Evolutionary conservation across 1,284 basidiomycete species (phyloP), one percentile per base, ranked within the genome.

Genomic region (Ceratobasidium sp.): DNA sequence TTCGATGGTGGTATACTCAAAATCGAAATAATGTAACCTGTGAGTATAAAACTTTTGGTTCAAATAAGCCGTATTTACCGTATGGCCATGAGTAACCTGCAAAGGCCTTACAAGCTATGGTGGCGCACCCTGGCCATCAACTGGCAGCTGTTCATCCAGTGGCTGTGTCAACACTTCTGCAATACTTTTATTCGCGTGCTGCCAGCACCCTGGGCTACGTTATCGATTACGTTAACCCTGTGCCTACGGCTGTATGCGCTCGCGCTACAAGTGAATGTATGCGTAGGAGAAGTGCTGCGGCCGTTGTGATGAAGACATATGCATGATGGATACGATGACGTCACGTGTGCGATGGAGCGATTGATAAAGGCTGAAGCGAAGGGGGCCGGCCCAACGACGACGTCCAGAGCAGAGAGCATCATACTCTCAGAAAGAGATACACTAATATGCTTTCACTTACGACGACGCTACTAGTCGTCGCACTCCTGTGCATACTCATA

Each of bases 401-500:
- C 65, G 25, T 43, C 53, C 20, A 50, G 45, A 17, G n/a, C 7
- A 22, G 17, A n/a, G n/a, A n/a, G 15, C 43, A 54, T 34, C 12
- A 32, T 31, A 34, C 29, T 6, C 17, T 22, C 52, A 35, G 20
- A n/a, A 13, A 53, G 49, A 67, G 20, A 31, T 17, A 34, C 29
- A 67, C 17, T 32, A 69, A 15, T 25, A 60, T 55, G 52, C 29
- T 49, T 38, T 71, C 62, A 22, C 40, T 68, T 34, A 42, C 47
- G 31, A 68, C 70, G 43, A 38, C 60, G 25, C 42, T 69, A 43
- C 38, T 73, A 17, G 62, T 68, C 35, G 49, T 69, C 31, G 52
- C 56, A 22, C 50, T 69, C 45, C 42, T 72, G 3, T 58, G 72
- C 54, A 52, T 70, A 6, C 45, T 72, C 53, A 58, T 70, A 7